phyloP scores from a whole-genome alignment of 441 rosid species.

The Breynia disticha region DNA sequence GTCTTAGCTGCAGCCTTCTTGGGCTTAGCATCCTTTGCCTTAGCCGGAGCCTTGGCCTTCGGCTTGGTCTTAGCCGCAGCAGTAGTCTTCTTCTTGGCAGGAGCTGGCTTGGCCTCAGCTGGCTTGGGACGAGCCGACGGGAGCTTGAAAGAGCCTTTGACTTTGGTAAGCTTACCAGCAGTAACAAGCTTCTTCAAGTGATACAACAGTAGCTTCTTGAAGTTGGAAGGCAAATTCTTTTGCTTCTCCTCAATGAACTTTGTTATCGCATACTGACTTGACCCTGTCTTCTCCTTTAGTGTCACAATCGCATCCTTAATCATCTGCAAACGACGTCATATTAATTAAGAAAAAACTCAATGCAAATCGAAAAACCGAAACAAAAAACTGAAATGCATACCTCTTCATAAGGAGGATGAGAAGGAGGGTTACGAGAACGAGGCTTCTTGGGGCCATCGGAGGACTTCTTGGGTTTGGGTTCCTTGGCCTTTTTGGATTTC shows the following conservation, averaged over 20 bases:
- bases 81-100: conserved; percentile 34
- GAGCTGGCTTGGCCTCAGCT: conserved; percentile 12
- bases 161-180: conserved; percentile 61
- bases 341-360: conserved; percentile 6
- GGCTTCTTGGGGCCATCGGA: conserved; percentile 35
- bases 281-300: conserved; percentile 76
- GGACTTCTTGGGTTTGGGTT: conserved; percentile 47
- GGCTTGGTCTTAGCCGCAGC: conserved; percentile 31
- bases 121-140: conserved; percentile 39
- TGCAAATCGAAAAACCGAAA: not conserved
- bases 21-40: conserved; percentile 15
- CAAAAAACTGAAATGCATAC: conserved; percentile 15
- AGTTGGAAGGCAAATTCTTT: conserved; percentile 48
- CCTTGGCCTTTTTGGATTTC: conserved; percentile 42
- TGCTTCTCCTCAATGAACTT: conserved; percentile 80
- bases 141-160: conserved; percentile 63
- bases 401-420: conserved; percentile 81
- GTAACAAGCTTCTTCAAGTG: conserved; percentile 68
- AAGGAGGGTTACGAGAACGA: conserved; percentile 19
- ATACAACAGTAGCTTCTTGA: conserved; percentile 53
- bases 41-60: conserved; percentile 28
- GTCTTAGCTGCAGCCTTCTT: conserved; percentile 32
- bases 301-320: conserved; percentile 63
- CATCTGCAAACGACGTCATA: conserved; percentile 38
- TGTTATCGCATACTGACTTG: conserved; percentile 83